Base-by-base conservation (phyloP, 805 yeast genomes). In the Saturnispora silvae region DNA sequence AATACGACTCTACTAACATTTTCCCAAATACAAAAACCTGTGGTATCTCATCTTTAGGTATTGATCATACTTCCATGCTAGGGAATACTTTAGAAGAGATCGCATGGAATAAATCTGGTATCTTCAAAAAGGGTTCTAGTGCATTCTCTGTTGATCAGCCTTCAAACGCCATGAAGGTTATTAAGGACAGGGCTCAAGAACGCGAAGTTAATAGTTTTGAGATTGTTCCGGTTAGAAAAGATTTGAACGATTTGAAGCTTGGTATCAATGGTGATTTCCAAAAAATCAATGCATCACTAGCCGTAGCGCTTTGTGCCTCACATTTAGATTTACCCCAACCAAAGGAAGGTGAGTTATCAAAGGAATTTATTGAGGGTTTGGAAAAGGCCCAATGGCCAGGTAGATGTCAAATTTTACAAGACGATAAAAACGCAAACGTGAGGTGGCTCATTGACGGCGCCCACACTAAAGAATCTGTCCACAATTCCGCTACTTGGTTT, bases 81-180 rank as follows among this genome's bases (percentile, higher is more conserved):
- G 99, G 99, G 6, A 65, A 76, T 45, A 87, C 96, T 0, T 68
- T 92, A 28, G 84, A 75, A 44, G 81, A 84, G 40, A 92, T 92
- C 47, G 89, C 97, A 3, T 85, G 96, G 95, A 89, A 92, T 60
- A 92, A 92, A 59, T 80, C 87, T 16, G 99, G 98, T 0, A 94
- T 92, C 32, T 84, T 80, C 63, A 92, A 92, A 51, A 42, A 55
- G 3, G 73, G 68, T 4, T 63, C 74, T 1, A 73, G 76, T 3
- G 94, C 95, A 1, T 71, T 76, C 43, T 67, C 81, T 2, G 83
- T 81, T 1, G 60, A 65, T 11, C 72, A 70, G 38, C 68, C 74
- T 1, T 65, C 62, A 22, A 65, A 63, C 10, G 79, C 80, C 0
- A 57, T 78, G 39, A 61, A 67, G 19, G 70, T 77, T 1, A 62